phyloP scores from a whole-genome alignment of 306 rosid species.

The Mimosa pudica region DNA sequence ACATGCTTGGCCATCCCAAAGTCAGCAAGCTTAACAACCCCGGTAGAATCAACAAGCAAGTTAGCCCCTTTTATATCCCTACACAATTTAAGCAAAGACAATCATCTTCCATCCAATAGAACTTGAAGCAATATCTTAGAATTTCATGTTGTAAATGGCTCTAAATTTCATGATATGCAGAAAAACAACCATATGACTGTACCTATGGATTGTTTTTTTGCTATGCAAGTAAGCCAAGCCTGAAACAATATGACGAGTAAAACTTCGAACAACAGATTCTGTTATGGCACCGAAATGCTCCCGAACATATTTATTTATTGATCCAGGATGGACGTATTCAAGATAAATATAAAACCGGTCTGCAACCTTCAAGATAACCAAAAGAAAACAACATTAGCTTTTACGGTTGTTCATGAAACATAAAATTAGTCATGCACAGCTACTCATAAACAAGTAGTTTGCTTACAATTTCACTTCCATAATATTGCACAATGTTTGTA shows the following conservation, averaged over 20 bases:
- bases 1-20: constrained; percentile 99
- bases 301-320: constrained; percentile 85
- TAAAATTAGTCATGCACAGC: constrained; percentile 26
- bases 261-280: constrained; percentile 88
- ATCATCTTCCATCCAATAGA: constrained; percentile 12
- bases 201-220: constrained; percentile 92
- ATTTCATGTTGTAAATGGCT: constrained; percentile 21
- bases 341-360: constrained; percentile 83
- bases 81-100: constrained; percentile 17
- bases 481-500: constrained; percentile 93
- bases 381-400: constrained; percentile 18
- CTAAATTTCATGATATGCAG: constrained; percentile 19
- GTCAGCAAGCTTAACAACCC: constrained; percentile 96
- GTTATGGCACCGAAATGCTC: constrained; percentile 96
- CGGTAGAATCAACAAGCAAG: constrained; percentile 91
- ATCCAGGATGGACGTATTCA: constrained; percentile 95
- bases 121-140: constrained; percentile 4
- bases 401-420: constrained; percentile 5
- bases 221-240: constrained; percentile 95
- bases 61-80: constrained; percentile 99
- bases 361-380: constrained; percentile 57
- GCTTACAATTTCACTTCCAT: constrained; percentile 92
- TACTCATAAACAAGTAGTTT: constrained; percentile 33
- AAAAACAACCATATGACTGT: constrained; percentile 27
- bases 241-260: constrained; percentile 91